Evolutionary conservation across 176 grass and related monocot species (phyloP).

Genomic region (Bonia amplexicaulis): DNA sequence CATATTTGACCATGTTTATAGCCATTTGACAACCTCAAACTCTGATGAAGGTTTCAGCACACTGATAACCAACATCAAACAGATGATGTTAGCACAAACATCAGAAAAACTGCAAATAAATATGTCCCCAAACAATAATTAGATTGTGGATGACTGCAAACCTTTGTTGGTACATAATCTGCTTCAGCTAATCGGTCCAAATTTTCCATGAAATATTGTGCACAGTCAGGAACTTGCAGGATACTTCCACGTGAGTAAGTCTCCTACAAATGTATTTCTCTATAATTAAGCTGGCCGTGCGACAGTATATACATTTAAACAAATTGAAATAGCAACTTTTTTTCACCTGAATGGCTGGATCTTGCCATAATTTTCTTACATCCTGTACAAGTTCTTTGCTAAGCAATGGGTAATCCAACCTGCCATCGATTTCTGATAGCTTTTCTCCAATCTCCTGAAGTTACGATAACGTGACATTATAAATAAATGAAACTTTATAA

Average conservation of each 20-base stretch:
- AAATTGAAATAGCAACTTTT: background rate
- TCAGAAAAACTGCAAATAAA: background rate
- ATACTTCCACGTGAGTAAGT: slow-evolving; percentile 77
- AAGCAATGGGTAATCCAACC: slow-evolving; percentile 68
- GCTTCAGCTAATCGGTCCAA: slow-evolving; percentile 65
- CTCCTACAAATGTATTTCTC: slow-evolving; percentile 55
- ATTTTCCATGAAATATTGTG: slow-evolving; percentile 97
- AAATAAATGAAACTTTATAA: slow-evolving; percentile 3
- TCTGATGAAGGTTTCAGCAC: background rate
- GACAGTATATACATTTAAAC: background rate
- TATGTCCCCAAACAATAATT: background rate
- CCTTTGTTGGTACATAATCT: slow-evolving; percentile 93
- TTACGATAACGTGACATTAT: background rate
- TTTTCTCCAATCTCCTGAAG: slow-evolving; percentile 76
- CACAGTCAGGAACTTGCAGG: slow-evolving; percentile 94
- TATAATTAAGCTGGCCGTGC: background rate
- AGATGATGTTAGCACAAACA: background rate
- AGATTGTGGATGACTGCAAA: slow-evolving; percentile 12
- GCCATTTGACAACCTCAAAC: background rate
- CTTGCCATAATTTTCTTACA: slow-evolving; percentile 71
- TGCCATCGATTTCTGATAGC: slow-evolving; percentile 69
- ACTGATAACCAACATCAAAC: background rate
- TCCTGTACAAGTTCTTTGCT: slow-evolving; percentile 64
- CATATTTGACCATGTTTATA: slow-evolving; percentile 2
- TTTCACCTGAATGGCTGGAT: slow-evolving; percentile 89